A percentile compares a stretch with the other conserved stretches of the same genome.
Conservation (phyloP, 139 green algal species). For the Mychonastes homosphaera region DNA sequence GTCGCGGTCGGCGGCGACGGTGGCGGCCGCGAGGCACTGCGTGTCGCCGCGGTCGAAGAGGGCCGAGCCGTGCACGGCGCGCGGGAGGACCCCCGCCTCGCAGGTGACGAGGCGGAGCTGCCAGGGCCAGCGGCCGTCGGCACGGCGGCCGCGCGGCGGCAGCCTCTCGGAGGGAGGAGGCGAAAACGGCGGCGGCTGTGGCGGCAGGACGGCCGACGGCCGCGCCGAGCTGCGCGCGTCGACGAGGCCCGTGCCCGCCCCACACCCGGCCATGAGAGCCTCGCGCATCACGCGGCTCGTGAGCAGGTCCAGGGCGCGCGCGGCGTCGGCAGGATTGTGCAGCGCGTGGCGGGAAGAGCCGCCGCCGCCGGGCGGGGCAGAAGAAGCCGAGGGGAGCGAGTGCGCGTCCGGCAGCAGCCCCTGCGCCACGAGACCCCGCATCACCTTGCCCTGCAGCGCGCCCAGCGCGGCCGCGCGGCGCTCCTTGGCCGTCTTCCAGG, state of each 20-base stretch:
- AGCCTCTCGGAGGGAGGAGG: conserved; percentile 1
- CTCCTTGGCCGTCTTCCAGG: conserved; percentile 1
- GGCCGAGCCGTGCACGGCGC: conserved; percentile 53
- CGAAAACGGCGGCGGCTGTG: neutral
- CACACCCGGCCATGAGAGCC: neutral
- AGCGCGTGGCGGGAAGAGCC: neutral
- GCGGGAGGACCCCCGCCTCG: conserved; percentile 11
- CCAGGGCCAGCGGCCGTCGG: conserved; percentile 27
- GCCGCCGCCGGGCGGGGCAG: neutral
- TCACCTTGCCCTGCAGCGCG: neutral
- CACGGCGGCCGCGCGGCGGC: conserved; percentile 18
- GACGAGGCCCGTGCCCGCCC: neutral
- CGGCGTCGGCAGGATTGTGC: too few species aligned
- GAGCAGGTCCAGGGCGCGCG: conserved; percentile 15
- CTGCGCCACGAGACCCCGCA: neutral
- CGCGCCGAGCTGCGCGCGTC: neutral
- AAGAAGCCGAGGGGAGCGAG: conserved; percentile 5
- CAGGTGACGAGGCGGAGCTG: conserved; percentile 31
- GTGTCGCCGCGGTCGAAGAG: conserved; percentile 40
- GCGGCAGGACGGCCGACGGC: neutral
- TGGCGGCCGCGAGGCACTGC: conserved; percentile 39
- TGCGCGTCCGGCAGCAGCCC: conserved; percentile 13
- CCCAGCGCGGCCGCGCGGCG: neutral
- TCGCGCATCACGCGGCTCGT: conserved; percentile 9
- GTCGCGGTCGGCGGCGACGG: conserved; percentile 24